Evolutionary conservation across 192 early-diverging fungal genomes (phyloP).

Genomic region (Coemansia sp.): DNA sequence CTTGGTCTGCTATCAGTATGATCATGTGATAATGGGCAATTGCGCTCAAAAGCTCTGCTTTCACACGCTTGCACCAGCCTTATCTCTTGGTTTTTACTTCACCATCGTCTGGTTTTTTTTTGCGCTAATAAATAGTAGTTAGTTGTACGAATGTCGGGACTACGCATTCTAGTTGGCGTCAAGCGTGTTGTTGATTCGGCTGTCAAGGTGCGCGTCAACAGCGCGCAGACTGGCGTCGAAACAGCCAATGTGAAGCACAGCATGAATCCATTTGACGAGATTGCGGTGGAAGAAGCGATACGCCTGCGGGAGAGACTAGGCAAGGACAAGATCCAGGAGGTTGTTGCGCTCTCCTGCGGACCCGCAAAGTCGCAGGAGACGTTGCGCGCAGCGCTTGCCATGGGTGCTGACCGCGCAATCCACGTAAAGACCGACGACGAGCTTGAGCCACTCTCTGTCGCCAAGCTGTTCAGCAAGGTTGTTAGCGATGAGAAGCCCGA

Average conservation of each 20-base stretch:
- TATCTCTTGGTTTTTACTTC: conserved; percentile 1
- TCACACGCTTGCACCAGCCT: not conserved
- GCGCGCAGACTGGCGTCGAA: conserved; percentile 84
- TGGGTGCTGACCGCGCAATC: conserved; percentile 95
- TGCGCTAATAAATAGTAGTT: not conserved
- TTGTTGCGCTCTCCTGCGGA: conserved; percentile 88
- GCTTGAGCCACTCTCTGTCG: conserved; percentile 86
- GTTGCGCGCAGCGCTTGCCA: conserved; percentile 92
- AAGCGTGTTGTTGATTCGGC: conserved; percentile 99
- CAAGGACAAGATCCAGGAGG: conserved; percentile 63
- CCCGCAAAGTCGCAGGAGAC: conserved; percentile 87
- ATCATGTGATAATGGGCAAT: no score
- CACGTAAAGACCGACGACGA: conserved; percentile 83
- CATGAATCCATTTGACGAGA: conserved; percentile 99
- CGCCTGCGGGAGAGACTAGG: conserved; percentile 81
- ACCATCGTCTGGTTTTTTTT: not conserved
- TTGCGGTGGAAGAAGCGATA: conserved; percentile 96
- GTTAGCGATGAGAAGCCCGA: conserved; percentile 89
- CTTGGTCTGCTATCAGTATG: no score
- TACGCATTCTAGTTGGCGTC: conserved; percentile 86
- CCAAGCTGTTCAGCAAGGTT: conserved; percentile 89
- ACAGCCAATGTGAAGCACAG: conserved; percentile 92
- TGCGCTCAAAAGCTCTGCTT: no score
- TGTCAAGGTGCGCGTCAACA: conserved; percentile 96
- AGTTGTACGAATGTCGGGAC: conserved; percentile 35